Evolutionary conservation across 192 early-diverging fungal genomes (phyloP).

Genomic region (Gigaspora rosea): DNA sequence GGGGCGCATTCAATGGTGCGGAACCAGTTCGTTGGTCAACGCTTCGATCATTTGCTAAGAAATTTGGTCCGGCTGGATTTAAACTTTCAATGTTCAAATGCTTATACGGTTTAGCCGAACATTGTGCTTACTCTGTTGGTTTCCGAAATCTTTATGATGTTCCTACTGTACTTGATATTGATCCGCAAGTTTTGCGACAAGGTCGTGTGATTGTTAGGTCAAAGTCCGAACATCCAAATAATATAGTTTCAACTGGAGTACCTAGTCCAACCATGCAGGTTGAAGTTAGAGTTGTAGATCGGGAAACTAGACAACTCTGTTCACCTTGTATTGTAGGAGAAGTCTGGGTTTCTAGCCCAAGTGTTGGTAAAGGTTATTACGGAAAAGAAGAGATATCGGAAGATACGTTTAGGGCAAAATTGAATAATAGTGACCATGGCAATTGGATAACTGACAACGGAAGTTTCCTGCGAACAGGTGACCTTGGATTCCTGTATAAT

Average conservation of each 20-base stretch:
- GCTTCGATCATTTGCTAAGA: background rate
- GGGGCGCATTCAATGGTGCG: constrained; percentile 28
- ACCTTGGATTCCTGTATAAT: constrained; percentile 27
- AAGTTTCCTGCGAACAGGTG: constrained; percentile 21
- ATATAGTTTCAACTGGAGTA: constrained; percentile 24
- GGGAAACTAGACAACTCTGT: constrained; percentile 19
- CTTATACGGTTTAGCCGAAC: constrained; percentile 25
- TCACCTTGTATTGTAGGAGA: constrained; percentile 19
- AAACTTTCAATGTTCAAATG: constrained; percentile 27
- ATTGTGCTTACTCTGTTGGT: constrained; percentile 18
- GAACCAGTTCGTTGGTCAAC: constrained; percentile 31
- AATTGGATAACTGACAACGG: constrained; percentile 21
- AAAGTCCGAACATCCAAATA: background rate
- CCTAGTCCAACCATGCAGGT: constrained; percentile 11
- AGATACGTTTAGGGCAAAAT: constrained; percentile 12
- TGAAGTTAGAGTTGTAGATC: constrained; percentile 22
- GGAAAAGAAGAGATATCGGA: constrained; percentile 6
- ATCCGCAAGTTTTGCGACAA: background rate
- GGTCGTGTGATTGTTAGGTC: constrained; percentile 1
- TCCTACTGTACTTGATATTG: constrained; percentile 20
- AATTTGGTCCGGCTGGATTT: constrained; percentile 18
- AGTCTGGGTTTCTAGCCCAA: constrained; percentile 24
- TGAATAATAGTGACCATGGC: constrained; percentile 2
- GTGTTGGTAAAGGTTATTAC: constrained; percentile 24
- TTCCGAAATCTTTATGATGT: constrained; percentile 15